Conservation (phyloP, 1,284 basidiomycete genomes). For the Singerocomus inundabilis region DNA sequence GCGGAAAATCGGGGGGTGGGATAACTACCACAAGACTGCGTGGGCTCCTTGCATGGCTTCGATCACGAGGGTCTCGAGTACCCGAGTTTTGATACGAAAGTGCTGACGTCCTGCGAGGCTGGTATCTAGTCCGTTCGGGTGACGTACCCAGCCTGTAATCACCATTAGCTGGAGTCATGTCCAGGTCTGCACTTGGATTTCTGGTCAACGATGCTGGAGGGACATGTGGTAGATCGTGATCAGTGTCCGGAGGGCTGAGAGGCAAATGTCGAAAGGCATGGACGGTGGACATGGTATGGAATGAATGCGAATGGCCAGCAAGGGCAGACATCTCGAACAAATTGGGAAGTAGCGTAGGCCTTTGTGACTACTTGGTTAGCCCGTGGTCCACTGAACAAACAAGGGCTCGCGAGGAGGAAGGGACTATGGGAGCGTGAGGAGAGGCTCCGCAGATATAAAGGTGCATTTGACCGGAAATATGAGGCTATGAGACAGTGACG, state of each 20-base stretch:
- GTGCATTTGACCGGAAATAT: constrained; percentile 16
- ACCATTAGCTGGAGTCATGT: constrained; percentile 10
- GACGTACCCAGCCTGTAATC: constrained; percentile 15
- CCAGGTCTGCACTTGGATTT: constrained; percentile 22
- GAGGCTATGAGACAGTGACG: constrained; percentile 19
- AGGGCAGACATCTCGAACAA: constrained; percentile 45
- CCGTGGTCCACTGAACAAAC: not conserved
- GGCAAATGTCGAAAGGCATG: constrained; percentile 40
- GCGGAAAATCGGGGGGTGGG: constrained; percentile 58
- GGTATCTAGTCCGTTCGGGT: constrained; percentile 35
- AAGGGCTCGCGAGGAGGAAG: not conserved
- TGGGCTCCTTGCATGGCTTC: constrained; percentile 43
- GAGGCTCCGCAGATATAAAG: constrained; percentile 7
- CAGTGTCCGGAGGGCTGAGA: constrained; percentile 56
- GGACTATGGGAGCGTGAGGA: not conserved
- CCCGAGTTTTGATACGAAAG: constrained; percentile 58
- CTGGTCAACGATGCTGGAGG: constrained; percentile 19
- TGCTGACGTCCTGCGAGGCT: constrained; percentile 47
- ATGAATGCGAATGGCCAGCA: constrained; percentile 35
- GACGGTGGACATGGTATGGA: constrained; percentile 27
- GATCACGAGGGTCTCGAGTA: constrained; percentile 49
- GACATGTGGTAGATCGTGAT: constrained; percentile 37
- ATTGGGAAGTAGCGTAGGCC: not conserved
- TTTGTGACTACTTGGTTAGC: not conserved
- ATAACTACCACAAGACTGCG: constrained; percentile 67